Base-by-base conservation (phyloP, 164 flowering plant species). In the Umbellularia californica region DNA sequence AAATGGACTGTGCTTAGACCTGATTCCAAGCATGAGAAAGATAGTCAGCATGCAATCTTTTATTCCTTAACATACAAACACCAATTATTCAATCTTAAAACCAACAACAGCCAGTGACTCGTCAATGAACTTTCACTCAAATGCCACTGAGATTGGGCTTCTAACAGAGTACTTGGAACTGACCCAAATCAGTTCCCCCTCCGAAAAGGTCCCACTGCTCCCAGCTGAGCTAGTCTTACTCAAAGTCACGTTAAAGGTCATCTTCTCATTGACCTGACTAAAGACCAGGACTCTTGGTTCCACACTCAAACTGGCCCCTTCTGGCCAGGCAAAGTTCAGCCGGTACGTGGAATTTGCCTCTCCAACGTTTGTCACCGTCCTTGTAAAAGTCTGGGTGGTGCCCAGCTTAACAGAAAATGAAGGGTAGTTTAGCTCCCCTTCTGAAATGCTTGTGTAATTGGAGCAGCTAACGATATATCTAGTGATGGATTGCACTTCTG, bases 301-400 rank as follows among this genome's bases (percentile, higher is more conserved):
- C 6, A 91, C 96, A 0, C 72, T 81, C 66, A 91, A 82, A 14
- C 75, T 58, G 41, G 89, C 89, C 22, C 91, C 92, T 28, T 55
- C 47, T 0, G 90, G 90, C 52, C 90, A 83, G 28, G 5, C 79
- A 11, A 93, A 78, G 50, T 84, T 84, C 69, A 88, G 86, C 25
- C 79, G 83, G 81, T 87, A 93, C 5, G 77, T 50, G 1, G 92
- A 80, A 1, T 19, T 3, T 1, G 90, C 28, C 13, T 82, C 85
- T 20, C 97, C 98, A 0, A 93, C 97, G 76, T 92, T 90, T 5
- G 95, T 92, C 47, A 89, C 92, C 51, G 50, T 81, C 51, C 98
- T 77, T 24, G 76, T 58, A 63, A 89, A 90, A 0, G 63, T 74
- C 70, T 76, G 80, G 41, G 77, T 15, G 5, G 79, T 6, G 1